Conservation (phyloP, 164 flowering plant genomes). For the Umbellularia californica region DNA sequence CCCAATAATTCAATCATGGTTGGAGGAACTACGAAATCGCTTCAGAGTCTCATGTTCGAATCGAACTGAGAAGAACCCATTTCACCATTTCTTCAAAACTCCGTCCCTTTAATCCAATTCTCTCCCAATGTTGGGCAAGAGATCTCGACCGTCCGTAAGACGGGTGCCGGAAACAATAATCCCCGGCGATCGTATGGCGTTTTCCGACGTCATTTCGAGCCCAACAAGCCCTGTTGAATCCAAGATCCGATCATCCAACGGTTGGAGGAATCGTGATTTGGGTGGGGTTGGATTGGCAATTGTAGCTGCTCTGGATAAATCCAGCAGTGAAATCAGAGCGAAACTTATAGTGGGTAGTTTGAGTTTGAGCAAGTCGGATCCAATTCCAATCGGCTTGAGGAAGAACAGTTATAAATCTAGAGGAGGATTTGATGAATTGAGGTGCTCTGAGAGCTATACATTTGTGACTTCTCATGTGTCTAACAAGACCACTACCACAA, state of each 20-base stretch:
- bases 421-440: constrained; percentile 19
- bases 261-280: constrained; percentile 19
- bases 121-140: constrained; percentile 33
- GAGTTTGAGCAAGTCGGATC: constrained; percentile 29
- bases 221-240: constrained; percentile 31
- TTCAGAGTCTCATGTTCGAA: background rate
- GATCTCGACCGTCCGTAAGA: constrained; percentile 27
- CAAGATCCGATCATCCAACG: constrained; percentile 29
- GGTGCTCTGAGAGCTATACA: constrained; percentile 35
- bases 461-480: constrained; percentile 42
- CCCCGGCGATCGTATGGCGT: constrained; percentile 8
- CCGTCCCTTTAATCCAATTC: background rate
- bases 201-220: constrained; percentile 22
- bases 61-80: constrained; percentile 1
- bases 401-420: constrained; percentile 6
- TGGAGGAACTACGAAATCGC: background rate
- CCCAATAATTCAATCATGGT: background rate
- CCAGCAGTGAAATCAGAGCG: constrained; percentile 21
- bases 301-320: constrained; percentile 44
- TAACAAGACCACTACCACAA: constrained; percentile 27
- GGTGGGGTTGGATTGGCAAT: constrained; percentile 44
- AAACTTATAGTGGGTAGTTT: constrained; percentile 22
- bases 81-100: constrained; percentile 2
- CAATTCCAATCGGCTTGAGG: constrained; percentile 33
- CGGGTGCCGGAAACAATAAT: constrained; percentile 16